Percentiles rank a stretch among this genome's conserved stretches.
These are phyloP conservation scores for Stemphylium vesicarium DNA, from an alignment of 2,329 filamentous ascomycete genomes.

Conservation along the genomic window DNA sequence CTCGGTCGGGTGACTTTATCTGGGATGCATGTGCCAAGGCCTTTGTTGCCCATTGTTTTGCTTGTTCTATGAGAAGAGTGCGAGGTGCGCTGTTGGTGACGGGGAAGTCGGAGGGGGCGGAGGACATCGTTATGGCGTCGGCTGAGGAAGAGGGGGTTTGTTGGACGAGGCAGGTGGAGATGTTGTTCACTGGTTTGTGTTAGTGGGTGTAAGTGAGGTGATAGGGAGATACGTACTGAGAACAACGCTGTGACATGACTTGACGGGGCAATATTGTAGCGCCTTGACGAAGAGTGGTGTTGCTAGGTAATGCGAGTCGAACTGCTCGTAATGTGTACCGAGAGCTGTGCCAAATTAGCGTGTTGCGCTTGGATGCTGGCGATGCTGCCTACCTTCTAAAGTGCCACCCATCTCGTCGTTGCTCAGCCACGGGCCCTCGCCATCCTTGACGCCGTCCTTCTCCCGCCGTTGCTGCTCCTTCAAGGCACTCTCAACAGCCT, in stretches of 20 bases:
- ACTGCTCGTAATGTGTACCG: slow-evolving; percentile 75
- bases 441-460: slow-evolving; percentile 70
- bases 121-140: slow-evolving; percentile 33
- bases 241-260: slow-evolving; percentile 77
- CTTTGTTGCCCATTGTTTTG: slow-evolving; percentile 79
- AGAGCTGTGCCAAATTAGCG: slow-evolving; percentile 62
- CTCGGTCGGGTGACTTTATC: slow-evolving; percentile 70
- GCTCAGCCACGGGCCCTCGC: slow-evolving; percentile 74
- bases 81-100: slow-evolving; percentile 57
- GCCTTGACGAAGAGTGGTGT: slow-evolving; percentile 88
- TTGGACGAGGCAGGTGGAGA: slow-evolving; percentile 75
- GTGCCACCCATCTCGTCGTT: slow-evolving; percentile 75
- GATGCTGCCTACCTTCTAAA: slow-evolving; percentile 64
- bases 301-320: slow-evolving; percentile 78
- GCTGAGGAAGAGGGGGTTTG: slow-evolving; percentile 53
- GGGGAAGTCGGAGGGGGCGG: slow-evolving; percentile 45
- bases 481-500: slow-evolving; percentile 80
- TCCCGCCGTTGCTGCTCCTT: slow-evolving; percentile 74
- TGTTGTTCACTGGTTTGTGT: slow-evolving; percentile 71
- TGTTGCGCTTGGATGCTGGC: not conserved
- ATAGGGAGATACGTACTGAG: slow-evolving; percentile 64
- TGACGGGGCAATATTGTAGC: slow-evolving; percentile 68
- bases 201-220: slow-evolving; percentile 7
- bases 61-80: slow-evolving; percentile 70
- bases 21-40: slow-evolving; percentile 71